Conservation (phyloP, 2,329 filamentous ascomycete genomes). For the Paraphoma sp. region DNA sequence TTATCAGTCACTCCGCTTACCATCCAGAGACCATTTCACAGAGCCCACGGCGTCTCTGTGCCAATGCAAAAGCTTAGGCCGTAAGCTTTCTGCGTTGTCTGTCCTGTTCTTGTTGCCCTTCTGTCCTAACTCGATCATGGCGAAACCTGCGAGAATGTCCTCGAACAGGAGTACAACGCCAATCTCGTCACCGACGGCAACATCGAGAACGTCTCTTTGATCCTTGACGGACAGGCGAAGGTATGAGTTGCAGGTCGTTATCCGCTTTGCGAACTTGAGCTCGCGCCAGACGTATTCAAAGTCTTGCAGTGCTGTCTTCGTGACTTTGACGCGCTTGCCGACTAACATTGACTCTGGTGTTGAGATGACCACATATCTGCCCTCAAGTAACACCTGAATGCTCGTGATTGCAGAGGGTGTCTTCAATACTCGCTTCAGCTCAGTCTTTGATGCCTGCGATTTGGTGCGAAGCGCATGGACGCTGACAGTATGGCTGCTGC, state of each 20-base stretch:
- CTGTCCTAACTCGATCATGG: conserved; percentile 50
- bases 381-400: conserved; percentile 58
- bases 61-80: conserved; percentile 82
- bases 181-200: conserved; percentile 77
- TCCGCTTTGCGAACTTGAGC: conserved; percentile 63
- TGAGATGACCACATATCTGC: conserved; percentile 65
- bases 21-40: conserved; percentile 91
- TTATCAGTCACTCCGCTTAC: conserved; percentile 56
- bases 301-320: conserved; percentile 45
- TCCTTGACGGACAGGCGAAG: conserved; percentile 55
- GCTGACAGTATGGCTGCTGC: conserved; percentile 49
- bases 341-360: conserved; percentile 65
- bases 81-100: conserved; percentile 47
- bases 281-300: conserved; percentile 62
- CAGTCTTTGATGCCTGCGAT: conserved; percentile 33
- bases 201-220: conserved; percentile 63
- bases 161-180: conserved; percentile 85
- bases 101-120: conserved; percentile 31
- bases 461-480: conserved; percentile 42
- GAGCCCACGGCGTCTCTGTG: conserved; percentile 83
- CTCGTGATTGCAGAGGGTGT: conserved; percentile 45
- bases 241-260: conserved; percentile 52
- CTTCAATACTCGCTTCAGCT: conserved; percentile 48
- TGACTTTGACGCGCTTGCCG: conserved; percentile 56
- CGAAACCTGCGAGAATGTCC: conserved; percentile 69